Conservation (phyloP, 768 basidiomycete species). For the Kwoniella dendrophila region DNA sequence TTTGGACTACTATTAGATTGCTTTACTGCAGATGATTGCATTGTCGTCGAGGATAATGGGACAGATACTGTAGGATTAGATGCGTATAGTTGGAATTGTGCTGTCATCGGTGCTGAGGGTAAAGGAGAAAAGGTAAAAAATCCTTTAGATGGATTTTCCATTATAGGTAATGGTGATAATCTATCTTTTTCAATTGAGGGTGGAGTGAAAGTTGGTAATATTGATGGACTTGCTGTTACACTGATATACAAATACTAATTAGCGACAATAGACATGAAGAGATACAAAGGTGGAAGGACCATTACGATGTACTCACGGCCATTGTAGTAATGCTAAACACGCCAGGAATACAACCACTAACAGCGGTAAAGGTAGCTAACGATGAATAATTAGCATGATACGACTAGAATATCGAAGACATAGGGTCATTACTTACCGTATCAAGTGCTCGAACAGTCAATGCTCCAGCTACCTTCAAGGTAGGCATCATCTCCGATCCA, state of each 20-base stretch:
- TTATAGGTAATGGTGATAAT: slow-evolving; percentile 13
- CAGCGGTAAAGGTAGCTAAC: slow-evolving; percentile 39
- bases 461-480: slow-evolving; percentile 17
- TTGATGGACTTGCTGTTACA: slow-evolving; percentile 6
- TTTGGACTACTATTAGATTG: background rate
- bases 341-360: slow-evolving; percentile 35
- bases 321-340: slow-evolving; percentile 31
- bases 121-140: slow-evolving; percentile 9
- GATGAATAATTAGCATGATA: background rate
- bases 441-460: slow-evolving; percentile 27
- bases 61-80: background rate
- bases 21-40: background rate
- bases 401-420: background rate
- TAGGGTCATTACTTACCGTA: slow-evolving; percentile 25
- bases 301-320: slow-evolving; percentile 33
- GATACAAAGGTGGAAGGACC: background rate
- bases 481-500: slow-evolving; percentile 16
- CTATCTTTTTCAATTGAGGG: slow-evolving; percentile 21
- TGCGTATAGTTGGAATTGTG: slow-evolving; percentile 9
- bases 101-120: slow-evolving; percentile 5
- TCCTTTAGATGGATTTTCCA: slow-evolving; percentile 9
- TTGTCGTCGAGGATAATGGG: background rate
- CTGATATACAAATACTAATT: background rate
- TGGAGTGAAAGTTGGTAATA: slow-evolving; percentile 24
- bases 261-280: background rate